Conservation (phyloP, 2,329 filamentous ascomycete genomes). For the Aspergillus sp. region DNA sequence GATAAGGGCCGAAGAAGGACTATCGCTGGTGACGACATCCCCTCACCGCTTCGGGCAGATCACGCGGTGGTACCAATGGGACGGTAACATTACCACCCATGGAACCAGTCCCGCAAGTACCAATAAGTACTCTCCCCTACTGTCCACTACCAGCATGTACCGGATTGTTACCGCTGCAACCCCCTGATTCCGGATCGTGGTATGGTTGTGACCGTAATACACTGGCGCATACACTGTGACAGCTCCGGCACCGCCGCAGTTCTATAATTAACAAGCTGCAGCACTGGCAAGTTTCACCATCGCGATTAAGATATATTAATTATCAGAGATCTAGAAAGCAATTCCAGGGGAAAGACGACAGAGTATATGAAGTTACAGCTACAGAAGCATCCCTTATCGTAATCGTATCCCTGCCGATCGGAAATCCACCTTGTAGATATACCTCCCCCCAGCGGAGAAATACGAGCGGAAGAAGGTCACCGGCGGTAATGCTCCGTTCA, state of each 20-base stretch:
- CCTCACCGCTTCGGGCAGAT: conserved; percentile 3
- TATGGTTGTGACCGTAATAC: not conserved
- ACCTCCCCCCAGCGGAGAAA: not conserved
- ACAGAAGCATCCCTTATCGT: not conserved
- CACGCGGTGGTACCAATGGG: conserved; percentile 6
- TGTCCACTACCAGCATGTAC: too few relatives aligned
- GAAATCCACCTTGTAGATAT: not conserved
- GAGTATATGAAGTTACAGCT: not conserved
- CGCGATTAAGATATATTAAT: not conserved
- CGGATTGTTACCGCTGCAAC: too few relatives aligned
- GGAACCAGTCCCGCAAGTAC: not conserved
- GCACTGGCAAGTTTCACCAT: not conserved
- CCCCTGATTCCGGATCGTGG: conserved; percentile 5
- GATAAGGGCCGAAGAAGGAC: conserved; percentile 1
- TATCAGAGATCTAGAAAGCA: not conserved
- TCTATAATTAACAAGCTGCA: conserved; percentile 2
- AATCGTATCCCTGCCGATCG: not conserved
- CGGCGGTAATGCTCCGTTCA: conserved; percentile 1
- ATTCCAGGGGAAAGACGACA: not conserved
- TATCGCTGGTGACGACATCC: conserved; percentile 11
- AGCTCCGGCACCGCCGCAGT: not conserved
- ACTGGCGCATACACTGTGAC: not conserved
- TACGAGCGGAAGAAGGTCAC: not conserved
- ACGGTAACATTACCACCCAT: conserved; percentile 19
- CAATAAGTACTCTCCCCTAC: too few relatives aligned